These are phyloP conservation scores for Colletotrichum sp. DNA, from an alignment of 2,329 filamentous ascomycete genomes.

Conservation along the genomic window DNA sequence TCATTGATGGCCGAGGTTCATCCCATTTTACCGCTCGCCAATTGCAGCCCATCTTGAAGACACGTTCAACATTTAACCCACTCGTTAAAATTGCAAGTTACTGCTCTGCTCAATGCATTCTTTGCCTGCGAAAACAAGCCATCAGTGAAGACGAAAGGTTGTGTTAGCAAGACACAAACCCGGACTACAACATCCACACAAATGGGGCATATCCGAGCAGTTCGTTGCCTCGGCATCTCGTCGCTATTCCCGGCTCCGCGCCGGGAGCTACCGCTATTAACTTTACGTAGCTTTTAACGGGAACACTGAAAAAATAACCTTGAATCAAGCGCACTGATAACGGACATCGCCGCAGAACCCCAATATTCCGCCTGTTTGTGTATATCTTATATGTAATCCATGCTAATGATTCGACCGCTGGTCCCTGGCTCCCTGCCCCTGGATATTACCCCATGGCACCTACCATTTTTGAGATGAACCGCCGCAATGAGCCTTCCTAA, in stretches of 20 bases:
- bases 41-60: background rate
- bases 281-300: background rate
- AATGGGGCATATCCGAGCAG: background rate
- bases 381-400: background rate
- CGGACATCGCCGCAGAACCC: background rate
- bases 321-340: background rate
- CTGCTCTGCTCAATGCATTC: background rate
- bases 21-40: background rate
- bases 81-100: background rate
- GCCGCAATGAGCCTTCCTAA: slow-evolving; percentile 6
- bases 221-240: background rate
- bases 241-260: background rate
- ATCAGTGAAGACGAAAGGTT: fast-evolving
- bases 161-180: fast-evolving
- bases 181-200: fast-evolving
- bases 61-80: background rate
- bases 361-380: background rate
- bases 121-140: background rate
- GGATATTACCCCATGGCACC: slow-evolving; percentile 1
- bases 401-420: background rate
- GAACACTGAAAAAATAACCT: background rate
- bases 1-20: background rate
- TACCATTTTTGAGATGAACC: background rate
- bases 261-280: background rate
- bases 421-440: background rate